A percentile compares a stretch with the other conserved stretches of the same genome.
Conservation (phyloP, 139 green algal genomes). For the Chlorella sp. region DNA sequence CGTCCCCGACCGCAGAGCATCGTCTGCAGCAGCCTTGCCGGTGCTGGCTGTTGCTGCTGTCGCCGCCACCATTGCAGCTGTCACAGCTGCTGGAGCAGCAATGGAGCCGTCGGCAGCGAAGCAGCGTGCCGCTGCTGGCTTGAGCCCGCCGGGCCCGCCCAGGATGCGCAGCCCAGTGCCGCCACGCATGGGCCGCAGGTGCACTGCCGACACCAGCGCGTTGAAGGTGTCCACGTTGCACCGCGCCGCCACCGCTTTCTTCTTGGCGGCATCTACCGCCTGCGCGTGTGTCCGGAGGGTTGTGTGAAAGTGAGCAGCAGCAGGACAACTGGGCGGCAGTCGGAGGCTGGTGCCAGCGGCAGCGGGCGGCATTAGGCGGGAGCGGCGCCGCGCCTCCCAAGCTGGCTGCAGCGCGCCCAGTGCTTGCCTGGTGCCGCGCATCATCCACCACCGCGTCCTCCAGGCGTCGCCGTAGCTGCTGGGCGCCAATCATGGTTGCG, state of each 20-base stretch:
- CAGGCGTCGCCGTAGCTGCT: neutral
- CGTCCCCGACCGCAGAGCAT: constrained; percentile 1
- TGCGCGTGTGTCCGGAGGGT: neutral
- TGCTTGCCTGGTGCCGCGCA: neutral
- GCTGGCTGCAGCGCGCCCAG: neutral
- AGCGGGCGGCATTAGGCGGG: neutral
- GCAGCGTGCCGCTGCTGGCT: neutral
- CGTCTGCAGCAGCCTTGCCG: neutral
- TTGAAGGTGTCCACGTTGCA: constrained; percentile 18
- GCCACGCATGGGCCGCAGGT: constrained; percentile 25
- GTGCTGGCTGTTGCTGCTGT: neutral
- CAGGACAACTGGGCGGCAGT: neutral
- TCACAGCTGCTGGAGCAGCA: neutral
- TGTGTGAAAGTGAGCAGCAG: neutral
- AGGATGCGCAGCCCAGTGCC: neutral
- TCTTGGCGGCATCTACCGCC: constrained; percentile 24
- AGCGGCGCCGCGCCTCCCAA: neutral
- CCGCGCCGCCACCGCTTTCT: neutral
- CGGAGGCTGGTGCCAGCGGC: neutral
- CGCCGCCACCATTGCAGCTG: neutral
- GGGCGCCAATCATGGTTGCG: neutral
- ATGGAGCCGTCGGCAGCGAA: constrained; percentile 16
- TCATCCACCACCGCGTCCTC: neutral
- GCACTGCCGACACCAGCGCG: constrained; percentile 13
- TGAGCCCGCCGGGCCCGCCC: neutral